phyloP scores from a whole-genome alignment of 169 alveolate species.

The Plasmodium coatneyi region DNA sequence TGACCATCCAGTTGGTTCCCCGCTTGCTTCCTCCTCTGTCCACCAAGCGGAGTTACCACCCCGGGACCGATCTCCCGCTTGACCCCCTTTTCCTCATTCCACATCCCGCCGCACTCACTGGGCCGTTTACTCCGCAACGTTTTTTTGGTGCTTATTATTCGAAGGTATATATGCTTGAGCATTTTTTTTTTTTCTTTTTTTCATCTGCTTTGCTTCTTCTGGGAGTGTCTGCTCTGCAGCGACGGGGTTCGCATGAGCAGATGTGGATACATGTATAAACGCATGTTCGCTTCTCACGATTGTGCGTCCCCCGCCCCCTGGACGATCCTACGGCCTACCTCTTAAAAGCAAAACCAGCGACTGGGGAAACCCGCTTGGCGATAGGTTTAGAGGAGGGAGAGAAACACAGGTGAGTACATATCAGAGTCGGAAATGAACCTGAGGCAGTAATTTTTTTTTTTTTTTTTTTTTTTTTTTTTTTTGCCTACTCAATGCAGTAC shows the following conservation, averaged over 20 bases:
- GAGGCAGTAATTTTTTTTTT: background rate
- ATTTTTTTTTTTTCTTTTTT: constrained; percentile 7
- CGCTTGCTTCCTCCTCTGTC: background rate
- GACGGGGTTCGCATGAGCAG: background rate
- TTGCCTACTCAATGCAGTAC: constrained; percentile 5
- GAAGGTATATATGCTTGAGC: constrained; percentile 51
- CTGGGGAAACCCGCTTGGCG: background rate
- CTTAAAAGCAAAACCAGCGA: background rate
- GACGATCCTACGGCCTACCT: background rate
- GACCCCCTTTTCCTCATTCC: background rate
- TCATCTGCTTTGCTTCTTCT: background rate
- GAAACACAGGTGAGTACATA: background rate
- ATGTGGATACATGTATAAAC: background rate
- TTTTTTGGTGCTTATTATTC: constrained; percentile 34
- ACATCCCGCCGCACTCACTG: background rate
- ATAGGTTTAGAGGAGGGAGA: background rate
- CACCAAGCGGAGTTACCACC: background rate
- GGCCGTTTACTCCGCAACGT: constrained; percentile 3
- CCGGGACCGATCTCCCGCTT: background rate
- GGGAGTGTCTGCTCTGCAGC: background rate
- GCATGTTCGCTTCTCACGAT: background rate
- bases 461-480: background rate
- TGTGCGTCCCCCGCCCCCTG: background rate
- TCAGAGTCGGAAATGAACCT: background rate
- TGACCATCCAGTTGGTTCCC: background rate